Base-by-base conservation (phyloP, 1,139 yeast genomes). In the Saccharomyces hybrid region DNA sequence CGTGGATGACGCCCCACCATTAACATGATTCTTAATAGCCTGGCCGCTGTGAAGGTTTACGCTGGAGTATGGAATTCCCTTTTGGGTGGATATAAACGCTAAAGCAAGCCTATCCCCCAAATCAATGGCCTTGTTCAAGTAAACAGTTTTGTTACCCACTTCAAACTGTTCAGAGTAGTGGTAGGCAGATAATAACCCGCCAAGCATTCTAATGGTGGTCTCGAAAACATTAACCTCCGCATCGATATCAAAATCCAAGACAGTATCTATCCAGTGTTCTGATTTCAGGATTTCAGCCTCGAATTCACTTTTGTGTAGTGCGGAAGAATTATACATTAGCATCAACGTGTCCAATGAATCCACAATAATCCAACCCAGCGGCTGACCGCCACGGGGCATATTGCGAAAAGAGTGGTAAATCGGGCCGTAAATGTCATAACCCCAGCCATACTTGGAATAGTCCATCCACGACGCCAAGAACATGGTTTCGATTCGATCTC, bases 311-410 rank as follows among this genome's bases (percentile, higher is more conserved):
- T 79, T 78, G n/a, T 96, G 90, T 34, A 79, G 75, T 25, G 70
- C 72, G 44, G 84, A 84, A 8, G 78, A 73, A 52, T 89, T 79
- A 34, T 81, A 90, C 97, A 91, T 90, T 31, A 91, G 63, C 74
- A 83, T 78, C 75, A 91, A 73, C 0, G 97, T 88, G 66, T 93
- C 98, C 54, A 93, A 71, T 1, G 95, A 78, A 69, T 91, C 98
- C 6, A 91, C 95, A 63, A 91, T 85, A 70, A 91, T 88, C 97
- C 97, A 91, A 2, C 99, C 99, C 62, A 91, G 72, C 1, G 98
- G 97, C 6, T 84, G 84, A 0, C 89, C 91, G 13, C 65, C 58
- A 13, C 61, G 54, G 7, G 66, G 62, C 90, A 89, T 86, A 65
- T 89, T 87, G 56, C 78, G 75, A n/a, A 89, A 90, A 1, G 64